phyloP scores from a whole-genome alignment of 176 grass and related monocot species.

The Puccinellia tenuiflora region DNA sequence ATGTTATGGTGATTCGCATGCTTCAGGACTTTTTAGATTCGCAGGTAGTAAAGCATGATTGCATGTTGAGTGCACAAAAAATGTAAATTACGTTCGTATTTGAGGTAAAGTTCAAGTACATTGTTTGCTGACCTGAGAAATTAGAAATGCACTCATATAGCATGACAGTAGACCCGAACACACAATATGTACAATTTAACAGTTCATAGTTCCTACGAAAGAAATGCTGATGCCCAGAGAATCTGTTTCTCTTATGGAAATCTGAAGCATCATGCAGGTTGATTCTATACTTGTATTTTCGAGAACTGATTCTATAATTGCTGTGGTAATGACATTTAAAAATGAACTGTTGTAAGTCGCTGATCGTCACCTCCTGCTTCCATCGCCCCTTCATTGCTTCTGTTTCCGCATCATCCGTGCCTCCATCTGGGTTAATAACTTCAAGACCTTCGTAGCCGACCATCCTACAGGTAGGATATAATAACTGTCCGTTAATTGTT shows the following conservation, averaged over 20 bases:
- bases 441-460: slow-evolving; percentile 93
- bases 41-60: background rate
- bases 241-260: background rate
- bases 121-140: background rate
- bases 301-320: background rate
- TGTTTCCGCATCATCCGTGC: slow-evolving; percentile 78
- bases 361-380: slow-evolving; percentile 76
- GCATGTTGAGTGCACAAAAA: background rate
- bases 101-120: background rate
- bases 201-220: background rate
- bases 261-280: background rate
- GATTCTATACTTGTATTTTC: background rate
- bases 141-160: slow-evolving; percentile 9
- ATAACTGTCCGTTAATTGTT: background rate
- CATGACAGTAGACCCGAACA: background rate
- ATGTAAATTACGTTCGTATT: background rate
- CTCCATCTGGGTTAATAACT: slow-evolving; percentile 94
- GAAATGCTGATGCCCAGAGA: background rate
- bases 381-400: slow-evolving; percentile 84
- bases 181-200: slow-evolving; percentile 2
- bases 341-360: background rate
- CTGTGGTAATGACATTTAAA: background rate
- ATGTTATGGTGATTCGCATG: background rate
- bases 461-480: slow-evolving; percentile 44
- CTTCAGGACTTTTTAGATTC: background rate